Base-by-base conservation (phyloP, 306 rosid genomes). In the Vigna radiata region DNA sequence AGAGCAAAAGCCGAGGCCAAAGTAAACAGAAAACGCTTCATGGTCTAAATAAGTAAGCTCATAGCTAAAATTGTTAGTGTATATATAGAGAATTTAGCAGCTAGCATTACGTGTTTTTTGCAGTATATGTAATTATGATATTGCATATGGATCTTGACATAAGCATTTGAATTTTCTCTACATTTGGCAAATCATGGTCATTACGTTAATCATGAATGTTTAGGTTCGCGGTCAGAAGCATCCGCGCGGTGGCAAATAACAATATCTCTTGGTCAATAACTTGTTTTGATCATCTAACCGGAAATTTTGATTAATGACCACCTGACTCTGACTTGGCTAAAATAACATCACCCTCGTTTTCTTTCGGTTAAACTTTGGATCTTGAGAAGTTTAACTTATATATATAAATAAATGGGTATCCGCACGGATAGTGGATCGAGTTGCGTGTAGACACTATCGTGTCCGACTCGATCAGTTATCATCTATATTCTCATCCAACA, bases 1-100 rank as follows among this genome's bases (percentile, higher is more conserved):
- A 73, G 83, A 37, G 68, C 72, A 7, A 87, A 62, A 72, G 80
- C 73, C 47, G 79, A 87, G 0, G 64, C 77, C 62, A 80, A 68
- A 67, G 63, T 48, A 47, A 80, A 63, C 77, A 44, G 74, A 25
- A 63, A 82, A 62, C 58, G 29, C 27, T 6, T 73, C 78, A 60
- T 73, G 33, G 3, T 8, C 10, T 15, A 13, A 62, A 18, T 6
- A 25, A 55, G 19, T 3, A 49, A 29, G 27, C 4, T 17, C 17
- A 25, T 7, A 55, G 41, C 2, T 0, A 56, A 60, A 46, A 59
- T 6, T 37, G 6, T 1, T 2, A 23, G 29, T 7, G 59, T 79
- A 53, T 72, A 53, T 79, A 72, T 72, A 72, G 73, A 36, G 31
- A 59, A 7, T 6, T 72, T 8, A 39, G 11, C 17, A 41, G n/a